Percentiles rank a stretch among this genome's conserved stretches.
Evolutionary conservation across 768 basidiomycete genomes (phyloP).

Genomic region (Leccinum incarnatum): DNA sequence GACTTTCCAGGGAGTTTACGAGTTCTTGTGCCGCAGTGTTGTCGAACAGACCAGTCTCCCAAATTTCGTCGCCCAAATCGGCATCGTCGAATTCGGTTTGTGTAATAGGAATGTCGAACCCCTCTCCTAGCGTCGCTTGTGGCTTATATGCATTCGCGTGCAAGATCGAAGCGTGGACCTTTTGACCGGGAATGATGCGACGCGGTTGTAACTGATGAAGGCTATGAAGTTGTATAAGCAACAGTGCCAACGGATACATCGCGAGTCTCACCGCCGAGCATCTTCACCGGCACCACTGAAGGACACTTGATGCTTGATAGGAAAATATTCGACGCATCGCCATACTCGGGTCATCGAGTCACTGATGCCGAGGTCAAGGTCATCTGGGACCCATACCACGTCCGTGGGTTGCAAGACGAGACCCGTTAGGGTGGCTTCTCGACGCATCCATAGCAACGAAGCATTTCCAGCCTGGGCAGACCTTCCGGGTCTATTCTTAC

Average conservation of each 20-base stretch:
- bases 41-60: constrained; percentile 25
- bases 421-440: constrained; percentile 27
- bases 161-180: constrained; percentile 25
- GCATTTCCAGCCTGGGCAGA: constrained; percentile 24
- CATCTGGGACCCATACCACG: constrained; percentile 28
- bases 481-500: constrained; percentile 21
- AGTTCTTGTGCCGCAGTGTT: constrained; percentile 15
- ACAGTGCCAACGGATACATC: neutral
- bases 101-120: constrained; percentile 22
- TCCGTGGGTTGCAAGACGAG: constrained; percentile 27
- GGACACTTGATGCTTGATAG: constrained; percentile 24
- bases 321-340: constrained; percentile 19
- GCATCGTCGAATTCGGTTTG: neutral
- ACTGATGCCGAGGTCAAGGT: constrained; percentile 21
- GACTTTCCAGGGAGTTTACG: constrained; percentile 6
- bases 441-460: constrained; percentile 35
- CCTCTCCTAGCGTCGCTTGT: constrained; percentile 17
- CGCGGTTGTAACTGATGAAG: constrained; percentile 19
- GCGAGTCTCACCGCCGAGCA: constrained; percentile 14
- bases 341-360: constrained; percentile 20
- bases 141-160: constrained; percentile 22
- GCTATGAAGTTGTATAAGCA: constrained; percentile 6
- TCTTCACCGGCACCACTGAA: constrained; percentile 19
- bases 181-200: constrained; percentile 29
- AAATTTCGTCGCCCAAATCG: constrained; percentile 9